Percentiles rank a stretch among this genome's conserved stretches.
phyloP scores from a whole-genome alignment of 768 basidiomycete species.

The Trametes punicea region DNA sequence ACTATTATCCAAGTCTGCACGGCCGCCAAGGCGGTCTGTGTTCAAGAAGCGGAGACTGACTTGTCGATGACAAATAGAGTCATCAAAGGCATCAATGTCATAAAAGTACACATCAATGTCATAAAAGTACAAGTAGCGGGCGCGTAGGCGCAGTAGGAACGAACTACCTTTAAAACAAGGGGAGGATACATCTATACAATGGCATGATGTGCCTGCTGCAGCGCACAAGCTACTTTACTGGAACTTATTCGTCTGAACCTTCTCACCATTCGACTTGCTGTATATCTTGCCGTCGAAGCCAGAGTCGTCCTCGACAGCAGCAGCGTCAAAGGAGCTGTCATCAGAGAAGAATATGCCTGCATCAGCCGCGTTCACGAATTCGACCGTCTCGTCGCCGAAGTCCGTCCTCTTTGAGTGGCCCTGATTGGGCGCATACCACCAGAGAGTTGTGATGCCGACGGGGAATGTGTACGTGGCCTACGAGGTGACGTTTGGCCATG shows the following conservation, averaged over 20 bases:
- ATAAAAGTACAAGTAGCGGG: too few relatives aligned
- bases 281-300: background rate
- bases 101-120: too few relatives aligned
- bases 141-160: too few relatives aligned
- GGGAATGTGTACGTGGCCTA: slow-evolving; percentile 73
- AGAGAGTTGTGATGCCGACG: slow-evolving; percentile 62
- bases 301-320: background rate
- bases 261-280: slow-evolving; percentile 9
- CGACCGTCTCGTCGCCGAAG: background rate
- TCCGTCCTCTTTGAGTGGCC: slow-evolving; percentile 5
- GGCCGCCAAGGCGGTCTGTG: too few relatives aligned
- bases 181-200: too few relatives aligned
- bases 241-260: background rate
- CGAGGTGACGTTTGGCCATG: background rate
- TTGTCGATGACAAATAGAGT: too few relatives aligned
- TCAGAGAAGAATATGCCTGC: background rate
- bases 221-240: background rate
- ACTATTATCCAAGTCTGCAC: too few relatives aligned
- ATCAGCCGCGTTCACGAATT: slow-evolving; percentile 3
- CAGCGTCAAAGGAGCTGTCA: background rate
- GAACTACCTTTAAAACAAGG: too few relatives aligned
- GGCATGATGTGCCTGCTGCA: too few relatives aligned
- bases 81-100: too few relatives aligned
- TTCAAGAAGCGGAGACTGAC: too few relatives aligned
- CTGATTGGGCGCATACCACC: slow-evolving; percentile 41